These are phyloP conservation scores for Clonostachys solani DNA, from an alignment of 2,329 filamentous ascomycete species.

Conservation along the genomic window DNA sequence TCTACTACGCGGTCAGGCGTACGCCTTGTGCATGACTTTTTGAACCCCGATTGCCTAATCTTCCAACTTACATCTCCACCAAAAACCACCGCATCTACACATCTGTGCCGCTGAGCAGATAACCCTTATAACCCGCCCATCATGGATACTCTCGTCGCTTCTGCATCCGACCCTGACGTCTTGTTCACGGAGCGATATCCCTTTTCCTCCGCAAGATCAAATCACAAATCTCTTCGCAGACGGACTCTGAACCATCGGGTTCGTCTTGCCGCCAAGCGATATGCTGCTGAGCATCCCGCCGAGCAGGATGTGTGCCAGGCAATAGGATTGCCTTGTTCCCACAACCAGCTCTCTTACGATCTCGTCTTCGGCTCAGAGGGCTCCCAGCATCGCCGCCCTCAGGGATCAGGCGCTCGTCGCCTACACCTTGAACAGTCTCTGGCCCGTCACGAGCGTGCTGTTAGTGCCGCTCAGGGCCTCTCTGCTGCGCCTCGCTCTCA, in stretches of 20 bases:
- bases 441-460: too few relatives aligned
- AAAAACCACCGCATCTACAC: neutral
- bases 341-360: neutral
- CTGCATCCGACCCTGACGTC: too few relatives aligned
- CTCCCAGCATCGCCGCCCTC: neutral
- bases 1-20: too few relatives aligned
- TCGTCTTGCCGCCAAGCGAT: conserved; percentile 4
- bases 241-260: conserved; percentile 3
- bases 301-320: neutral
- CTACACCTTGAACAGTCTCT: neutral
- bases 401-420: neutral
- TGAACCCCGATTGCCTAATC: too few relatives aligned
- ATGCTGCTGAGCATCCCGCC: neutral
- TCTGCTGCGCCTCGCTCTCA: too few relatives aligned
- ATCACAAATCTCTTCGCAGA: neutral
- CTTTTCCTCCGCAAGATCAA: too few relatives aligned
- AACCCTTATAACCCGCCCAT: neutral
- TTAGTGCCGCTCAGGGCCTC: too few relatives aligned
- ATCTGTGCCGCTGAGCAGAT: too few relatives aligned
- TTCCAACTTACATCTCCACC: too few relatives aligned
- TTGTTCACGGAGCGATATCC: too few relatives aligned
- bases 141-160: neutral
- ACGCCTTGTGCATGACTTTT: neutral
- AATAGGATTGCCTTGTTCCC: neutral
- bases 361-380: neutral